These are phyloP conservation scores for Stephania japonica DNA, from an alignment of 164 flowering plant species.

Conservation along the genomic window DNA sequence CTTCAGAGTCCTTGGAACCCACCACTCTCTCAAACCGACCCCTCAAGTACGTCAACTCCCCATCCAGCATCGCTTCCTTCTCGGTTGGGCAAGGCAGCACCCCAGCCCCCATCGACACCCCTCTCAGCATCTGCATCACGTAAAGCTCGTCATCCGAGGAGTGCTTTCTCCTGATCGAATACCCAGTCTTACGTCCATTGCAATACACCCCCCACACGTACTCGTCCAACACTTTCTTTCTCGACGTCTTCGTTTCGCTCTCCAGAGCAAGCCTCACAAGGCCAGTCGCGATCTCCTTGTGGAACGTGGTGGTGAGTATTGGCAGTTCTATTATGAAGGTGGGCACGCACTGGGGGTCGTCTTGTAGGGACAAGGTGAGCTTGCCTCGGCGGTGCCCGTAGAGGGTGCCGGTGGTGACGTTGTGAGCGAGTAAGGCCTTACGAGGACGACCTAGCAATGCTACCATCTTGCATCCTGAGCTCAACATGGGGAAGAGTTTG, in stretches of 20 bases:
- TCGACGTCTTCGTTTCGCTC: constrained; percentile 58
- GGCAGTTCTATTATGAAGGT: constrained; percentile 74
- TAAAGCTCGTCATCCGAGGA: constrained; percentile 59
- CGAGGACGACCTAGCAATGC: constrained; percentile 58
- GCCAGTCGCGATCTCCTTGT: constrained; percentile 71
- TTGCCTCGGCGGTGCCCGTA: constrained; percentile 71
- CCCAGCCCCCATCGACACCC: constrained; percentile 93
- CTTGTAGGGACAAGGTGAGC: constrained; percentile 62
- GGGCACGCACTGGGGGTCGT: constrained; percentile 58
- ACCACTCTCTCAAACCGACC: constrained; percentile 73
- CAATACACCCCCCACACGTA: constrained; percentile 82
- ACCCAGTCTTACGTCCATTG: constrained; percentile 73
- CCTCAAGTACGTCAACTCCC: constrained; percentile 71
- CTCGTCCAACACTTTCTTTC: constrained; percentile 64
- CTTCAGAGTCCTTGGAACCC: constrained; percentile 80
- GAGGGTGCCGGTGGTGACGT: constrained; percentile 54
- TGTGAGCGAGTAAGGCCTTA: constrained; percentile 39
- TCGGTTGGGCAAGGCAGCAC: constrained; percentile 50
- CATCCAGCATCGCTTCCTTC: constrained; percentile 41
- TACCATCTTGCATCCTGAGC: constrained; percentile 83
- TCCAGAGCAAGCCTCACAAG: constrained; percentile 66
- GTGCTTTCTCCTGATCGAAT: constrained; percentile 60
- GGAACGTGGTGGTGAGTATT: constrained; percentile 40
- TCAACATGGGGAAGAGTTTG: constrained; percentile 73
- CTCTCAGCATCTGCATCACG: constrained; percentile 64